phyloP scores from a whole-genome alignment of 2,329 filamentous ascomycete genomes.

The Colletotrichum theobromicola region DNA sequence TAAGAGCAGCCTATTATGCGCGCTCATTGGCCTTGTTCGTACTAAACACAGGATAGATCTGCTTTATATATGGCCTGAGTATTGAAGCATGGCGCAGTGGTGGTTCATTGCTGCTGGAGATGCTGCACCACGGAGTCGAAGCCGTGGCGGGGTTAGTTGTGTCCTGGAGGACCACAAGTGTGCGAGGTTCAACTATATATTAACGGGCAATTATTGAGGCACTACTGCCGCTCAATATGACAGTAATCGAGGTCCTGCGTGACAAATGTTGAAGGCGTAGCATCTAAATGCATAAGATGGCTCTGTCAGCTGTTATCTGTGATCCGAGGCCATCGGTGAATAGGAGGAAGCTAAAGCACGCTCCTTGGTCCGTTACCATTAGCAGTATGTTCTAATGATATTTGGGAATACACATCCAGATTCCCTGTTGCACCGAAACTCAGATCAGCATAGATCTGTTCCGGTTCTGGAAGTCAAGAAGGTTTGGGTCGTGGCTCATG shows the following conservation, averaged over 20 bases:
- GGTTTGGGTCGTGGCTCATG: not conserved
- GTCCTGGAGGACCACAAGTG: not conserved
- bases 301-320: accelerated
- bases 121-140: not conserved
- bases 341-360: not conserved
- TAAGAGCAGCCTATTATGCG: accelerated
- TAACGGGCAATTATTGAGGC: not conserved
- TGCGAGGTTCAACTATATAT: not conserved
- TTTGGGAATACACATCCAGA: not conserved
- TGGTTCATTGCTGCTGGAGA: not conserved
- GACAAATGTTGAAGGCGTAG: too few relatives aligned
- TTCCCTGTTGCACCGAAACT: accelerated
- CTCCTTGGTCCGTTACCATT: not conserved
- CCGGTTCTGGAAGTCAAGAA: not conserved
- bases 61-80: not conserved
- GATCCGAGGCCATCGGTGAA: not conserved
- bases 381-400: not conserved
- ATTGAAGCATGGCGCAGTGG: too few relatives aligned
- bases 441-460: not conserved
- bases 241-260: too few relatives aligned
- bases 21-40: not conserved
- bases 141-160: not conserved
- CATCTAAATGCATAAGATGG: too few relatives aligned
- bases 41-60: not conserved
- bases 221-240: not conserved